A percentile compares a stretch with the other conserved stretches of the same genome.
Conservation (phyloP, 495 filamentous ascomycete species). For the Pyrenula aspistea region DNA sequence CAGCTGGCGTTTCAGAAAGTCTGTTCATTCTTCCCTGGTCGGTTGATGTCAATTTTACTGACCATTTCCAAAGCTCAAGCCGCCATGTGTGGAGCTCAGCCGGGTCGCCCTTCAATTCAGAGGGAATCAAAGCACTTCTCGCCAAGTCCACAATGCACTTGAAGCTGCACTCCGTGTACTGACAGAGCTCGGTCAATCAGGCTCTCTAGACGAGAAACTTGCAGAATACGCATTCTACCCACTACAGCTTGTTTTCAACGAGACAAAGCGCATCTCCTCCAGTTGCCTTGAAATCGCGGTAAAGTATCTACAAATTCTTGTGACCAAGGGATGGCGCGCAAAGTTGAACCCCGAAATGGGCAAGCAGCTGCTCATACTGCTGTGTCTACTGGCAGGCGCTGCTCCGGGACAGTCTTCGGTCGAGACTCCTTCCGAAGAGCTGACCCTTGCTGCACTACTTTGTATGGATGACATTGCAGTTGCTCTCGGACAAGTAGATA, state of each 20-base stretch:
- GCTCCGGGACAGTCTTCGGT: conserved; percentile 36
- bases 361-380: conserved; percentile 73
- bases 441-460: conserved; percentile 45
- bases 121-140: conserved; percentile 36
- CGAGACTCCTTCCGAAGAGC: conserved; percentile 51
- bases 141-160: conserved; percentile 42
- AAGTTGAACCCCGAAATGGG: conserved; percentile 55
- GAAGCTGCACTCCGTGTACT: conserved; percentile 41
- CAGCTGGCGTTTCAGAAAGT: conserved; percentile 8
- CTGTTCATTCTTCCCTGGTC: neutral
- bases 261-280: conserved; percentile 57
- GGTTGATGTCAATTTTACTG: no score
- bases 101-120: conserved; percentile 51
- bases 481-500: conserved; percentile 25
- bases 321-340: conserved; percentile 65
- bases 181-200: conserved; percentile 32
- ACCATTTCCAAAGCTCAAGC: conserved; percentile 46
- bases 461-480: conserved; percentile 43
- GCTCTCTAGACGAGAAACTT: conserved; percentile 62
- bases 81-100: conserved; percentile 67
- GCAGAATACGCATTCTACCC: conserved; percentile 95
- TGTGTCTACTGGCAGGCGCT: conserved; percentile 72
- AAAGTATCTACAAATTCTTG: conserved; percentile 56
- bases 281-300: conserved; percentile 64
- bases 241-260: conserved; percentile 72